Base-by-base conservation (phyloP, 2,329 filamentous ascomycete genomes). In the Cladosporium austrohemisphaericum region DNA sequence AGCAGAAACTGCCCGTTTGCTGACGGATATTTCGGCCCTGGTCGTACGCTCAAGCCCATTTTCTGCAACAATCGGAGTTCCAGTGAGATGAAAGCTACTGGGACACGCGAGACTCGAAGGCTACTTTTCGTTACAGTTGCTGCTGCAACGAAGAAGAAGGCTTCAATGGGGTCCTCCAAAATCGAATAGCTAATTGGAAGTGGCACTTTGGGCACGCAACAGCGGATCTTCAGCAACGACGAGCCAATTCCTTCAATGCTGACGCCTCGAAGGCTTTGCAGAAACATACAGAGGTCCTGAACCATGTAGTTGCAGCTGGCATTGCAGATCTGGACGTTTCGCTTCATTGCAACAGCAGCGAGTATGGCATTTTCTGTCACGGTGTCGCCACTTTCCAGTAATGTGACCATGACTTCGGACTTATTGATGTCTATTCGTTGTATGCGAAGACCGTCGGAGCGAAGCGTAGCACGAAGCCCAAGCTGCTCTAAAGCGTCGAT, bases 271-370 rank as follows among this genome's bases (percentile, higher is more conserved):
- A 45, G 8, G 18, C 8, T 31, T 11, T 44, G 31, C 11, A 45
- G n/a, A 18, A 45, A 45, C 5, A n/a, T 22, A 25, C 41, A 44
- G n/a, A 44, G 28, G 23, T 44, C 41, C 11, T 45, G 41, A 13
- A 36, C 41, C 41, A 45, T 36, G 31, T 35, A 45, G 19, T 44
- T 44, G 29, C 41, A 44, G 18, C 41, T 45, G 2, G 41, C 41
- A 13, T 45, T 45, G 20, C 31, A 19, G 14, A 45, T 45, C 5
- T 14, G 19, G n/a, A 35, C 31, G 11, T 25, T 20, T 13, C 29
- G 29, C 10, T 33, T 11, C 14, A 16, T 4, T 1, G 41, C 41
- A 8, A 36, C 19, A 26, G 41, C 31, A 2, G 41, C 25, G n/a
- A 36, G 23, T 5, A 36, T 45, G 14, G 41, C 41, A 18, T 36